Conservation (phyloP, 805 yeast species). For the Candida morakotiae region DNA sequence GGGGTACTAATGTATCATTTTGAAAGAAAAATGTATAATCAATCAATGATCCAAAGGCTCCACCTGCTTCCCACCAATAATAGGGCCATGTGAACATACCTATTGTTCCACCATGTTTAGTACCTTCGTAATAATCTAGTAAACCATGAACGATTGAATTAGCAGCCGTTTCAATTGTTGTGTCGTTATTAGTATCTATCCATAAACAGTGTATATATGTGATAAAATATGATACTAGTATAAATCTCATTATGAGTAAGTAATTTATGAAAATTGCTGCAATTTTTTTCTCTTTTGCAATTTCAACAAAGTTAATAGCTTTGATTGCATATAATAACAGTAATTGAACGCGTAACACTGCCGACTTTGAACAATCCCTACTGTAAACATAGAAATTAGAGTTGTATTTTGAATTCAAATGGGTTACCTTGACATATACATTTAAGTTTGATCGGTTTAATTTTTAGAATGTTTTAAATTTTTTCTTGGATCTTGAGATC, state of each 20-base stretch:
- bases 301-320: not conserved
- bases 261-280: not conserved
- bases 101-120: constrained; percentile 63
- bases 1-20: constrained; percentile 60
- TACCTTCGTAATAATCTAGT: constrained; percentile 77
- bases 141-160: constrained; percentile 63
- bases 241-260: not conserved
- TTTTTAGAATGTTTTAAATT: not conserved
- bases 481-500: not conserved
- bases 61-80: constrained; percentile 99
- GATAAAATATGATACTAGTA: not conserved
- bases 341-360: not conserved
- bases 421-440: too few relatives aligned
- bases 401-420: too few relatives aligned
- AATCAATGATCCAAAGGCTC: constrained; percentile 84
- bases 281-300: not conserved
- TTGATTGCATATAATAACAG: not conserved
- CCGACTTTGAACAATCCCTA: not conserved
- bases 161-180: constrained; percentile 53
- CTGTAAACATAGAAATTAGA: too few relatives aligned
- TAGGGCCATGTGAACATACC: constrained; percentile 90
- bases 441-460: not conserved
- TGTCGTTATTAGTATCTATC: constrained; percentile 35
- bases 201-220: constrained; percentile 9
- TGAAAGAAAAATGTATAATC: constrained; percentile 73